phyloP scores from a whole-genome alignment of 78 protist species.

The Cyanophora paradoxa region DNA sequence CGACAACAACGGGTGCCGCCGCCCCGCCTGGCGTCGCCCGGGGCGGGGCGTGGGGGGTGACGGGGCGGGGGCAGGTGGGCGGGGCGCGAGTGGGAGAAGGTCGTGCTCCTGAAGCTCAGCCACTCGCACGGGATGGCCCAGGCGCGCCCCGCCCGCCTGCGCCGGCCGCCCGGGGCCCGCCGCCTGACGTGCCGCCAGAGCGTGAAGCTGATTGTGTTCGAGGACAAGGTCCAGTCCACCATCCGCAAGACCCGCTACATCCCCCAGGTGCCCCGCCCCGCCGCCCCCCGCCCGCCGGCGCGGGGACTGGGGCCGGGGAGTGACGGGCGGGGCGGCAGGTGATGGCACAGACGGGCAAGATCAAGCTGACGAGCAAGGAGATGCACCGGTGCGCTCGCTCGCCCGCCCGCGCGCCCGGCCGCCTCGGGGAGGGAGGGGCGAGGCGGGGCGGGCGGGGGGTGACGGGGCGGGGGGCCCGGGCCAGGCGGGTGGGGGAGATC shows the following conservation, averaged over 20 bases:
- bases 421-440: background rate
- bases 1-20: no score
- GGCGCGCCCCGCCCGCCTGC: no score
- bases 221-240: background rate
- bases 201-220: background rate
- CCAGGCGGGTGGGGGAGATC: background rate
- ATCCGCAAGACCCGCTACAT: background rate
- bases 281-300: background rate
- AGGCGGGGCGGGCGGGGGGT: background rate
- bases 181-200: background rate
- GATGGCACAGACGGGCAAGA: background rate
- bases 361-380: background rate
- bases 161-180: no score
- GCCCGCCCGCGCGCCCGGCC: background rate
- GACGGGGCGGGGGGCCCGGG: background rate
- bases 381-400: no score
- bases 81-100: no score
- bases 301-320: background rate
- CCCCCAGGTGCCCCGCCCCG: no score
- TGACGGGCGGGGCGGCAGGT: background rate
- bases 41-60: no score
- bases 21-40: no score
- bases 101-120: background rate
- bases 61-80: no score
- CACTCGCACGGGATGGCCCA: background rate